Evolutionary conservation across 768 basidiomycete species (phyloP).

Genomic region (Rhizopogon vinicolor): DNA sequence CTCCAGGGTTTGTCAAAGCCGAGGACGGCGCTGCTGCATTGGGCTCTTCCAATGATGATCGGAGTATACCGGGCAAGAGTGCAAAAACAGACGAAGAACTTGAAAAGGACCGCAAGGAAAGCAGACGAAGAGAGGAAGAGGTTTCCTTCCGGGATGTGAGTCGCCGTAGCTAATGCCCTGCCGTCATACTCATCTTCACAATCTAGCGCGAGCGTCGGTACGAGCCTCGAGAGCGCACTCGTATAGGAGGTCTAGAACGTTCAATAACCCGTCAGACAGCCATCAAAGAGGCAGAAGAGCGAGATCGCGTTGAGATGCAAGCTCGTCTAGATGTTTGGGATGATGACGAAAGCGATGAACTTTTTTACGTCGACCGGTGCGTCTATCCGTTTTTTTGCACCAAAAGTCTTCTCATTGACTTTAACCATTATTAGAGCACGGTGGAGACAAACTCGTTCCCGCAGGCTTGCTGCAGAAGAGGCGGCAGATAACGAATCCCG

Average conservation of each 20-base stretch:
- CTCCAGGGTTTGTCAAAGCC: slow-evolving; percentile 79
- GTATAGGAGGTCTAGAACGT: slow-evolving; percentile 74
- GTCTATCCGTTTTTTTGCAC: slow-evolving; percentile 16
- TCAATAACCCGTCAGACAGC: slow-evolving; percentile 68
- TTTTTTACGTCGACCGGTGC: slow-evolving; percentile 89
- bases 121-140: slow-evolving; percentile 74
- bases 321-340: slow-evolving; percentile 85
- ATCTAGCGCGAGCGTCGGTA: slow-evolving; percentile 88
- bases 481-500: slow-evolving; percentile 82
- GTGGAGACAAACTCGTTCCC: slow-evolving; percentile 77
- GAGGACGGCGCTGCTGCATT: slow-evolving; percentile 41
- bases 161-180: slow-evolving; percentile 8
- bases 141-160: slow-evolving; percentile 82
- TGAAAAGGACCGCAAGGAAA: slow-evolving; percentile 77
- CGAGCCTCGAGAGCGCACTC: slow-evolving; percentile 81
- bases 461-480: slow-evolving; percentile 72
- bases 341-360: slow-evolving; percentile 88
- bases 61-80: slow-evolving; percentile 27
- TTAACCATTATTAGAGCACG: slow-evolving; percentile 45
- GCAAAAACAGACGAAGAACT: slow-evolving; percentile 84
- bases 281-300: slow-evolving; percentile 72
- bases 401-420: neutral
- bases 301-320: slow-evolving; percentile 76
- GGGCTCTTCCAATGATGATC: slow-evolving; percentile 31
- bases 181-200: neutral